These are phyloP conservation scores for Carex cristatella DNA, from an alignment of 176 grass and related monocot genomes.

Conservation along the genomic window DNA sequence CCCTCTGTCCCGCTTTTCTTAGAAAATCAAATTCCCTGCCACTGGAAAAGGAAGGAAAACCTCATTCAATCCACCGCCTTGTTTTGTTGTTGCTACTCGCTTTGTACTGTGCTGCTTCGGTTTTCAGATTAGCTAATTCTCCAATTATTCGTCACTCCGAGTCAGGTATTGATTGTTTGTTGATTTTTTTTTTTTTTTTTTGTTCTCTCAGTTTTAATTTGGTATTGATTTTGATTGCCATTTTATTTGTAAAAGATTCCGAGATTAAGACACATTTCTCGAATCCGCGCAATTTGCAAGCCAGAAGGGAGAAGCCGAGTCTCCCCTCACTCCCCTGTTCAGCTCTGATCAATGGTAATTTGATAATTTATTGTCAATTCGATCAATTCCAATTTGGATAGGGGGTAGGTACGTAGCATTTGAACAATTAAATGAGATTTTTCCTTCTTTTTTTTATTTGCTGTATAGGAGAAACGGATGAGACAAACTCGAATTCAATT, in stretches of 20 bases:
- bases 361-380: not conserved
- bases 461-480: constrained; percentile 39
- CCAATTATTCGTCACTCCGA: constrained; percentile 45
- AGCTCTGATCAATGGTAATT: constrained; percentile 66
- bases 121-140: constrained; percentile 57
- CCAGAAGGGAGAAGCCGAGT: constrained; percentile 53
- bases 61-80: constrained; percentile 18
- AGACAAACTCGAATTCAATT: not conserved
- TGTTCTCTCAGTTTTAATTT: not conserved
- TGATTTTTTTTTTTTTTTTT: not conserved
- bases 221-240: constrained; percentile 18
- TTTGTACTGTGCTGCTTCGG: constrained; percentile 47
- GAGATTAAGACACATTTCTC: constrained; percentile 83
- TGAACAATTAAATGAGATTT: not conserved
- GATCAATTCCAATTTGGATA: not conserved
- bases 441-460: not conserved
- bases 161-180: constrained; percentile 35
- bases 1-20: constrained; percentile 17
- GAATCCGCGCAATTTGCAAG: constrained; percentile 46
- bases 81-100: constrained; percentile 60
- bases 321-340: constrained; percentile 64
- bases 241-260: constrained; percentile 28
- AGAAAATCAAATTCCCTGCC: constrained; percentile 15
- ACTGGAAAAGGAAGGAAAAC: constrained; percentile 17
- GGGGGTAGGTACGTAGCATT: not conserved